A percentile compares a stretch with the other conserved stretches of the same genome.
phyloP scores from a whole-genome alignment of 2,329 filamentous ascomycete genomes.

The Ophiosphaerella herpotricha region DNA sequence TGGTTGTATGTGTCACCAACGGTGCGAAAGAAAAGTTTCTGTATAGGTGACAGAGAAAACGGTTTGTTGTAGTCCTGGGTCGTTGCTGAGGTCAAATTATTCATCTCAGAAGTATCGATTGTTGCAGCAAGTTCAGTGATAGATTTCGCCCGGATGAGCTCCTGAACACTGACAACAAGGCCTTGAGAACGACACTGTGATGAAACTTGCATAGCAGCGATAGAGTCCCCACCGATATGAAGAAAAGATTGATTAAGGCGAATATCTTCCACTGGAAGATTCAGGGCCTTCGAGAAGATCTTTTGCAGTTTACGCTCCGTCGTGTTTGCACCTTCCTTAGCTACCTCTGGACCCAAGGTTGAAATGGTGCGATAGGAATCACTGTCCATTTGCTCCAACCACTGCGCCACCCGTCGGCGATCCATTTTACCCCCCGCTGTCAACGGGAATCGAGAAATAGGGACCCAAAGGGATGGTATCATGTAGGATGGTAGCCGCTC shows the following conservation, averaged over 20 bases:
- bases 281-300: constrained; percentile 38
- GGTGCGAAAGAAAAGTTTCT: constrained; percentile 33
- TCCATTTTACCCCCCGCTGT: constrained; percentile 42
- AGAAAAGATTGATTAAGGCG: constrained; percentile 40
- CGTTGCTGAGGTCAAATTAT: constrained; percentile 1
- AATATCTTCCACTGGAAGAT: constrained; percentile 31
- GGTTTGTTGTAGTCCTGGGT: constrained; percentile 25
- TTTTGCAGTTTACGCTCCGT: constrained; percentile 34
- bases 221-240: constrained; percentile 43
- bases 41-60: constrained; percentile 39
- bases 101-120: constrained; percentile 16
- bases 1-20: constrained; percentile 32
- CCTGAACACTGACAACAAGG: constrained; percentile 37
- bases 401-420: constrained; percentile 32
- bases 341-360: constrained; percentile 22
- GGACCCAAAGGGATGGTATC: constrained; percentile 40
- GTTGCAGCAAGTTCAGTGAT: constrained; percentile 32
- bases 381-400: constrained; percentile 38
- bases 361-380: constrained; percentile 34
- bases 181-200: constrained; percentile 38
- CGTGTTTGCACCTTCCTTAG: constrained; percentile 16
- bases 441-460: constrained; percentile 34
- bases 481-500: constrained; percentile 40
- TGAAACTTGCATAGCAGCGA: constrained; percentile 43
- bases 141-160: constrained; percentile 40